phyloP scores from a whole-genome alignment of 2,329 filamentous ascomycete species.

The Stagonosporopsis rhizophila region DNA sequence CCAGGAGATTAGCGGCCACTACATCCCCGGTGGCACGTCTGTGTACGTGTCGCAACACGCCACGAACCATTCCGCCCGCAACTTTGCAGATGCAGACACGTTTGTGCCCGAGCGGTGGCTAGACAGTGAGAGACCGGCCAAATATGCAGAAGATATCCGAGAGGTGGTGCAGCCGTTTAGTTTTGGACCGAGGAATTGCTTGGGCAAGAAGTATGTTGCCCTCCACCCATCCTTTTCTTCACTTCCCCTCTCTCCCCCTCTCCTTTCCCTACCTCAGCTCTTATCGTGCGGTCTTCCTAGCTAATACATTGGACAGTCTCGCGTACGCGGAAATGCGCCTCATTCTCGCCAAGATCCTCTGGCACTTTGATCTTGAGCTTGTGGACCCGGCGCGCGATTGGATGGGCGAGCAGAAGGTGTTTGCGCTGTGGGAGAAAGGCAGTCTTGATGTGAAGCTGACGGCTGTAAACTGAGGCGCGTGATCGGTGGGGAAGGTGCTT shows the following conservation, averaged over 20 bases:
- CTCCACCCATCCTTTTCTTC: too few species aligned
- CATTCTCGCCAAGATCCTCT: slow-evolving; percentile 36
- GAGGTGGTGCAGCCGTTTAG: slow-evolving; percentile 39
- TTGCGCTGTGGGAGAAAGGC: slow-evolving; percentile 44
- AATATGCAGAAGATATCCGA: slow-evolving; percentile 43
- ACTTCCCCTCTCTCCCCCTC: background rate
- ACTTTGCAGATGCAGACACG: slow-evolving; percentile 35
- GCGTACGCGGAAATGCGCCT: slow-evolving; percentile 41
- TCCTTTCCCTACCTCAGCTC: background rate
- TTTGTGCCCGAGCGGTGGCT: slow-evolving; percentile 50
- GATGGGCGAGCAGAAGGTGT: slow-evolving; percentile 42
- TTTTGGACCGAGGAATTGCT: slow-evolving; percentile 38
- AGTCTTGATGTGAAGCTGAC: background rate
- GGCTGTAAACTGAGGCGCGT: background rate
- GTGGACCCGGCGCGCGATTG: slow-evolving; percentile 46
- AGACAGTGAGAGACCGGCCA: slow-evolving; percentile 26
- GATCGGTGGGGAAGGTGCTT: background rate
- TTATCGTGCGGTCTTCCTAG: background rate
- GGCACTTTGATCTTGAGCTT: slow-evolving; percentile 35
- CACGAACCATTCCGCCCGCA: slow-evolving; percentile 37
- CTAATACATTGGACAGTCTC: slow-evolving; percentile 22
- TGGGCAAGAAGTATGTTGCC: slow-evolving; percentile 44
- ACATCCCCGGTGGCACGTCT: slow-evolving; percentile 33
- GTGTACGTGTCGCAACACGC: slow-evolving; percentile 44
- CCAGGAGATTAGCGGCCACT: slow-evolving; percentile 35